Base-by-base conservation (phyloP, 805 yeast species). In the Jamesozyma gamospora region DNA sequence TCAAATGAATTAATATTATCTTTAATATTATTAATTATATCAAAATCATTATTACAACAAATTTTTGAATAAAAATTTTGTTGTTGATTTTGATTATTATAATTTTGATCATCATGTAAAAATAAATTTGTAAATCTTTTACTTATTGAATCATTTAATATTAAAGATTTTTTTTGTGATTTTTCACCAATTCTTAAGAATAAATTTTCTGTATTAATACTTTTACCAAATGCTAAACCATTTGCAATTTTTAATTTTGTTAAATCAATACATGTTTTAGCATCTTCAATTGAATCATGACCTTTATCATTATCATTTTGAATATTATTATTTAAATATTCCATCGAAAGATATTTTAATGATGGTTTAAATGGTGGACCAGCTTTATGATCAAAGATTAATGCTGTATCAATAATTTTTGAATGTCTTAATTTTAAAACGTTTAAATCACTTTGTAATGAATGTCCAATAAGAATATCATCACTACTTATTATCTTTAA, bases 231-330 rank as follows among this genome's bases (percentile, higher is more conserved):
- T 2, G 68, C 61, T 5, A 62, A 55, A 1, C 96, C 96, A 41
- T 79, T 76, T 4, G 66, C 59, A 12, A 87, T 59, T 53, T 88
- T 87, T 47, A 77, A 49, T 49, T 82, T 77, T 1, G 83, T 74
- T 36, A 90, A 69, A 37, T 84, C 86, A 52, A 88, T 65, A 55
- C 95, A 84, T 1, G 95, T 78, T 24, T 58, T 58, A 11, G 95
- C 82, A 55, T 90, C 98, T 55, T 85, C 95, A 4, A 81, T 70
- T 0, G 97, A 82, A 39, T 88, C 82, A 60, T 90, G 97, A 1
- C 94, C 95, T 3, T 57, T 47, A 3, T 43, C 48, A 19, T 68
- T 69, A n/a, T 81, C 79, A 19, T 62, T 62, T 58, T 92, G 97
- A 37, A 90, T 90, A 0, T 58, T 63, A 36, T 71, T 62, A 15